These are phyloP conservation scores for Pycnococcus provasolii DNA, from an alignment of 139 green algal genomes.

Conservation along the genomic window DNA sequence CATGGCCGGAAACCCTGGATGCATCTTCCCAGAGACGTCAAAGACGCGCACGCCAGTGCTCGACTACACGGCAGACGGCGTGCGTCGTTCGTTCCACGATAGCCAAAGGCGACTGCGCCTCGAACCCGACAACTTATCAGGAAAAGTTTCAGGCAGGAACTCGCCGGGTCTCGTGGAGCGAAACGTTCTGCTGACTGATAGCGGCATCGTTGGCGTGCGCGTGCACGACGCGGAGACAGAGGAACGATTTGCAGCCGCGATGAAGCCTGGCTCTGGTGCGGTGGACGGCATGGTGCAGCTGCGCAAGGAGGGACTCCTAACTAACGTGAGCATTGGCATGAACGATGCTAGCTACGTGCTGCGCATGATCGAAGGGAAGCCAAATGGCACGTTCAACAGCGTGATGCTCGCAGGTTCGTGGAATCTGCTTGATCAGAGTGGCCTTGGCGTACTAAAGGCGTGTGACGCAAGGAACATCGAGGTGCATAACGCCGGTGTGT, in stretches of 20 bases:
- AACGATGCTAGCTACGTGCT: slow-evolving; percentile 24
- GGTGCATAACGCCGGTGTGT: slow-evolving; percentile 25
- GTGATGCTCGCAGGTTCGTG: slow-evolving; percentile 28
- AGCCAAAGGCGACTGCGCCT: too few relatives aligned
- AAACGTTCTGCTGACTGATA: too few relatives aligned
- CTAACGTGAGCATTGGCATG: slow-evolving; percentile 16
- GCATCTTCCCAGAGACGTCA: slow-evolving; percentile 21
- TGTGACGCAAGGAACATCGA: slow-evolving; percentile 18
- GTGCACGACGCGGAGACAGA: slow-evolving; percentile 23
- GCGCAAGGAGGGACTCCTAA: slow-evolving; percentile 4
- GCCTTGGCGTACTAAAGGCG: slow-evolving; percentile 8
- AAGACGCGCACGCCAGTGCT: slow-evolving; percentile 6
- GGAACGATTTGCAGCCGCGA: not conserved
- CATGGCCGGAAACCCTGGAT: slow-evolving; percentile 3
- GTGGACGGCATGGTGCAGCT: slow-evolving; percentile 9
- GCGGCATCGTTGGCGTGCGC: slow-evolving; percentile 9
- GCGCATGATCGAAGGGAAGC: slow-evolving; percentile 7
- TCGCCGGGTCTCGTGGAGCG: too few relatives aligned
- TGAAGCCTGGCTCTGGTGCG: not conserved
- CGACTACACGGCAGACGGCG: slow-evolving; percentile 20
- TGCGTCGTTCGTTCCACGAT: too few relatives aligned
- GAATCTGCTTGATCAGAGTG: slow-evolving; percentile 30
- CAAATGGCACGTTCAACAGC: slow-evolving; percentile 7
- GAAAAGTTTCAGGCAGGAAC: too few relatives aligned
- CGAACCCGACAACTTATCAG: too few relatives aligned